phyloP scores from a whole-genome alignment of 139 green algal species.

The Chlamydomonas incerta region DNA sequence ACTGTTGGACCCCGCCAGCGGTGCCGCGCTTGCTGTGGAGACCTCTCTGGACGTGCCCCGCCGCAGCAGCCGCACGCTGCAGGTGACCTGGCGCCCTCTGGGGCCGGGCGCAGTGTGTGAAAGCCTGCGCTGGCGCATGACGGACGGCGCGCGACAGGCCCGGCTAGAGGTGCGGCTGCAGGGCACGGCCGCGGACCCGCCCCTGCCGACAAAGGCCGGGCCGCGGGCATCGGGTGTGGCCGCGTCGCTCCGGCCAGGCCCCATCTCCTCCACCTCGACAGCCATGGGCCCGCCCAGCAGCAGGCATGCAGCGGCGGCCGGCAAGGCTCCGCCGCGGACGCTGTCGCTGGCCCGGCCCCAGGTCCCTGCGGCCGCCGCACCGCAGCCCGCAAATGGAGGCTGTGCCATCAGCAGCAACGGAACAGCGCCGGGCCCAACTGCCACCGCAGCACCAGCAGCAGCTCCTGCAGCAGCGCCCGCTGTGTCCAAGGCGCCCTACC shows the following conservation, averaged over 20 bases:
- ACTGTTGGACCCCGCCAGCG: neutral
- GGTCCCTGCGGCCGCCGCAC: neutral
- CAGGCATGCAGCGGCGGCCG: no score
- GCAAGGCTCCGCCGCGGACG: neutral
- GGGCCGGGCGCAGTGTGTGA: neutral
- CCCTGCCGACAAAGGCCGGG: neutral
- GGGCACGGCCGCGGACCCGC: neutral
- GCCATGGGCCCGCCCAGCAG: no score
- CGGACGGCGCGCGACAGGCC: slow-evolving; percentile 5
- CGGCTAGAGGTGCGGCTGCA: slow-evolving; percentile 18
- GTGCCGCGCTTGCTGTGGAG: no score
- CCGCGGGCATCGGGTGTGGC: neutral
- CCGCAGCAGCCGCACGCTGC: neutral
- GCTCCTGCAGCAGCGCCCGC: neutral
- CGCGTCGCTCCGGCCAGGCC: no score
- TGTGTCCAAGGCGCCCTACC: neutral
- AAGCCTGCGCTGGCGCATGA: slow-evolving; percentile 23
- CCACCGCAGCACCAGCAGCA: neutral
- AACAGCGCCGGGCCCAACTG: neutral
- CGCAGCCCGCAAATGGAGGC: neutral
- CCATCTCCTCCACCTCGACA: no score
- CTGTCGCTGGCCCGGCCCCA: neutral
- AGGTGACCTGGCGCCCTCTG: neutral
- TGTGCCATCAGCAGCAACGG: neutral
- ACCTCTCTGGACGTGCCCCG: neutral